Evolutionary conservation across 176 grass and related monocot genomes (phyloP).

Genomic region (Eleusine indica): DNA sequence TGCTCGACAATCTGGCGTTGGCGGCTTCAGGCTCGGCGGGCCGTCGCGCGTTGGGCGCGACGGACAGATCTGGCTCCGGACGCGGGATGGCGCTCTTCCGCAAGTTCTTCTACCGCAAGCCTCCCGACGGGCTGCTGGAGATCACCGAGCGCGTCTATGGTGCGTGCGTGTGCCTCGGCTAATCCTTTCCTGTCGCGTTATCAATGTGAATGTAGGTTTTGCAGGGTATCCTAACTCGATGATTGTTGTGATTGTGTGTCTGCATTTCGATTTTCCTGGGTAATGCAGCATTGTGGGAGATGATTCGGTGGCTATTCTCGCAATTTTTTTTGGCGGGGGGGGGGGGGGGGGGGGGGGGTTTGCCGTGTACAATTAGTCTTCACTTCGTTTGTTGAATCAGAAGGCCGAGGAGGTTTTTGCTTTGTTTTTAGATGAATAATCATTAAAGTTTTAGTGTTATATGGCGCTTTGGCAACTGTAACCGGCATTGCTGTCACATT

Average conservation of each 20-base stretch:
- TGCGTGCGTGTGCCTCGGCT: conserved; percentile 31
- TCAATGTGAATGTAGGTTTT: background rate
- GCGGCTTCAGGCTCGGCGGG: conserved; percentile 12
- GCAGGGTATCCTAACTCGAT: background rate
- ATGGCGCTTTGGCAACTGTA: background rate
- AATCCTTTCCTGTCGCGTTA: background rate
- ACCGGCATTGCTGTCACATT: background rate
- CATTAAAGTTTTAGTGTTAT: conserved; percentile 14
- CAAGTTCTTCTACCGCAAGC: conserved; percentile 99
- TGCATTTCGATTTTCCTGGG: conserved; percentile 6
- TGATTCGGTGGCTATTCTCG: background rate
- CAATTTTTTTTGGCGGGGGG: background rate
- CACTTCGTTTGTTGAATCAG: background rate
- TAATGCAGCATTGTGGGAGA: background rate
- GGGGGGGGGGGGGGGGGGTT: background rate
- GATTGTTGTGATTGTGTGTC: conserved; percentile 17
- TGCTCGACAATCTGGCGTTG: conserved; percentile 14
- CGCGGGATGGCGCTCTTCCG: conserved; percentile 83
- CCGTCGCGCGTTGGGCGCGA: background rate
- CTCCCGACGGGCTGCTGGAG: conserved; percentile 93
- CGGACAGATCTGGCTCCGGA: conserved; percentile 44
- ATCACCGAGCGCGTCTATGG: conserved; percentile 97
- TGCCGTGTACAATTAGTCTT: background rate
- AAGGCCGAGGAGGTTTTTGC: background rate
- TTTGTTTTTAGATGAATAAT: background rate